These are phyloP conservation scores for Gossypium arboreum DNA, from an alignment of 345 rosid genomes.

Conservation along the genomic window DNA sequence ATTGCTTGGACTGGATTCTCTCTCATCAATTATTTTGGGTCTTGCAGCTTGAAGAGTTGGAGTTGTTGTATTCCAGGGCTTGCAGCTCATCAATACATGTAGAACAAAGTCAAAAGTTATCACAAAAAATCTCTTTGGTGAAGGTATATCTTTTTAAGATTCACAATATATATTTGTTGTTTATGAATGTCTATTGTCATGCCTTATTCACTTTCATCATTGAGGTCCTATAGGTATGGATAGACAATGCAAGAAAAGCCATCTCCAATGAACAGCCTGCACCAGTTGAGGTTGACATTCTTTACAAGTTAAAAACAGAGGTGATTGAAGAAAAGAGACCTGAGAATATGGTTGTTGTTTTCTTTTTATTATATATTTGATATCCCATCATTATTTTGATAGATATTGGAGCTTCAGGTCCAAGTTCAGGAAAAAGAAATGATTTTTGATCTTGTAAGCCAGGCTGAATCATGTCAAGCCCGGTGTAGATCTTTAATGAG, in stretches of 20 bases:
- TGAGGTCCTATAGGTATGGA: conserved; percentile 48
- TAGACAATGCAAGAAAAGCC: conserved; percentile 46
- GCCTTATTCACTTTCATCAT: conserved; percentile 20
- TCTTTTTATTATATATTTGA: conserved; percentile 15
- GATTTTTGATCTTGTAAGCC: conserved; percentile 45
- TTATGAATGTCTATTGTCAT: conserved; percentile 2
- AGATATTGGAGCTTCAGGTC: conserved; percentile 74
- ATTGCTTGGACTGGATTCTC: not conserved
- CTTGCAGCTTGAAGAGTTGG: conserved; percentile 61
- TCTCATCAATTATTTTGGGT: conserved; percentile 3
- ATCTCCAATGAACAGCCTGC: conserved; percentile 34
- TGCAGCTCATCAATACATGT: conserved; percentile 50
- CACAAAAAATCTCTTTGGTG: conserved; percentile 44
- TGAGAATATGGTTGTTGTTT: not conserved
- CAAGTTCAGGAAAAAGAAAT: conserved; percentile 54
- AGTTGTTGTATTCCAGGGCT: conserved; percentile 54
- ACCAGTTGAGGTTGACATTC: conserved; percentile 49
- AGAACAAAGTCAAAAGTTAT: conserved; percentile 47
- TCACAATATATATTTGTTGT: not conserved
- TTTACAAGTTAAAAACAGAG: conserved; percentile 74
- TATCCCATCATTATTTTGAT: conserved; percentile 19
- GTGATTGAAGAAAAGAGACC: conserved; percentile 28
- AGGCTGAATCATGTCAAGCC: conserved; percentile 57
- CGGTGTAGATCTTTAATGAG: conserved; percentile 48
- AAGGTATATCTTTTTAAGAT: conserved; percentile 47